These are phyloP conservation scores for Aphanomyces cochlioides DNA, from an alignment of 352 stramenopile genomes.

Conservation along the genomic window DNA sequence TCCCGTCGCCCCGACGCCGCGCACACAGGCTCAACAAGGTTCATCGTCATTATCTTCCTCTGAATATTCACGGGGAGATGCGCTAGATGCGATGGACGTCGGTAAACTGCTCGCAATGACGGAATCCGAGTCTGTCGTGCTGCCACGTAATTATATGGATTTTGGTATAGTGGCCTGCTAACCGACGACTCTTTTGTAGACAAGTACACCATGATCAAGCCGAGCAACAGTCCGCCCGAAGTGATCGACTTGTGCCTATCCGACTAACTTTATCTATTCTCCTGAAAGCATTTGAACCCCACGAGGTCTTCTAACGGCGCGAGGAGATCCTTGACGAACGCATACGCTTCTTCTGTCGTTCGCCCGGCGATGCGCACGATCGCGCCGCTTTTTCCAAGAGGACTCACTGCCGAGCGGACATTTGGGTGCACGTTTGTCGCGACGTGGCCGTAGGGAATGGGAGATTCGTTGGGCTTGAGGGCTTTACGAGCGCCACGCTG, in stretches of 20 bases:
- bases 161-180: too few species aligned
- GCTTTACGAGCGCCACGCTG: conserved; percentile 68
- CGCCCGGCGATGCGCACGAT: conserved; percentile 69
- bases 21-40: too few species aligned
- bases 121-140: too few species aligned
- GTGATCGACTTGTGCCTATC: conserved; percentile 27
- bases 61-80: too few species aligned
- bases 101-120: too few species aligned
- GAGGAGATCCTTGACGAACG: conserved; percentile 59
- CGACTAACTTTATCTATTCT: conserved; percentile 51
- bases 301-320: conserved; percentile 51
- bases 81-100: too few species aligned
- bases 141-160: too few species aligned
- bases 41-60: too few species aligned
- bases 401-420: conserved; percentile 72
- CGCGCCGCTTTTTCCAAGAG: conserved; percentile 51
- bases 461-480: conserved; percentile 61
- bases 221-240: background rate
- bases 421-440: conserved; percentile 39
- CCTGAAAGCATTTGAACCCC: conserved; percentile 63
- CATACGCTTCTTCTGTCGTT: conserved; percentile 57
- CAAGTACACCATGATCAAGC: too few species aligned
- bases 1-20: too few species aligned
- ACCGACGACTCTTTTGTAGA: too few species aligned
- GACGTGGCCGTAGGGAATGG: conserved; percentile 67